Percentiles rank a stretch among this genome's conserved stretches.
Evolutionary conservation across 108 stramenopile species (phyloP).

Genomic region (Epithemia pelagica): DNA sequence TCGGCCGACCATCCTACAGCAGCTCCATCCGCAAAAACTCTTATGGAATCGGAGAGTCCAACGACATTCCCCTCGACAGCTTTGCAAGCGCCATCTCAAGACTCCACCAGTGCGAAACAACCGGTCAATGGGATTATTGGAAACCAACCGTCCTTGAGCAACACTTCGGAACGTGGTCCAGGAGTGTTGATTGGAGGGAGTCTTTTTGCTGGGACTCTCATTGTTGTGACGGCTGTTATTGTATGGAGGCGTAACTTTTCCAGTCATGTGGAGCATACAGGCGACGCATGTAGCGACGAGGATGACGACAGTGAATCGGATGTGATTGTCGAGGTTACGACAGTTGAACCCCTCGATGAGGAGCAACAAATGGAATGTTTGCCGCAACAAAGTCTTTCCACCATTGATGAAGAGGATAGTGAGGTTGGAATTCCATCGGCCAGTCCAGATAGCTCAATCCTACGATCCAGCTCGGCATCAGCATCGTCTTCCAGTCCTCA

Average conservation of each 20-base stretch:
- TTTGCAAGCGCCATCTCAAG: too few relatives aligned
- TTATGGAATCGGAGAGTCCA: too few relatives aligned
- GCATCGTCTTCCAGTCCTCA: neutral
- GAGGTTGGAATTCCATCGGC: neutral
- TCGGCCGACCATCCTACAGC: too few relatives aligned
- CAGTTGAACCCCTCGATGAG: neutral
- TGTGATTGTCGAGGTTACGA: neutral
- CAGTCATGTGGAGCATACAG: too few relatives aligned
- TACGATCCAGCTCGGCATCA: neutral
- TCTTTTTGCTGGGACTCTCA: neutral
- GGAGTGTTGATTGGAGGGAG: neutral
- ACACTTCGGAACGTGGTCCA: too few relatives aligned
- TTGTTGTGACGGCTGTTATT: neutral
- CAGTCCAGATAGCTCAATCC: neutral
- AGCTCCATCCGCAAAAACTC: too few relatives aligned
- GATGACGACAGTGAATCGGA: neutral
- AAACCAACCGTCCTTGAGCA: too few relatives aligned
- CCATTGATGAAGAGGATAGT: neutral
- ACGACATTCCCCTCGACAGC: too few relatives aligned
- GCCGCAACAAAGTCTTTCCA: neutral
- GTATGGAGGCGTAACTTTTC: too few relatives aligned
- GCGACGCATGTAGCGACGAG: too few relatives aligned
- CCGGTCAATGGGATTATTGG: too few relatives aligned
- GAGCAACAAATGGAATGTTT: neutral
- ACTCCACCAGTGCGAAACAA: too few relatives aligned